Percentiles rank a stretch among this genome's conserved stretches.
These are phyloP conservation scores for Cyclotella distinguenda DNA, from an alignment of 108 stramenopile genomes.

Conservation along the genomic window DNA sequence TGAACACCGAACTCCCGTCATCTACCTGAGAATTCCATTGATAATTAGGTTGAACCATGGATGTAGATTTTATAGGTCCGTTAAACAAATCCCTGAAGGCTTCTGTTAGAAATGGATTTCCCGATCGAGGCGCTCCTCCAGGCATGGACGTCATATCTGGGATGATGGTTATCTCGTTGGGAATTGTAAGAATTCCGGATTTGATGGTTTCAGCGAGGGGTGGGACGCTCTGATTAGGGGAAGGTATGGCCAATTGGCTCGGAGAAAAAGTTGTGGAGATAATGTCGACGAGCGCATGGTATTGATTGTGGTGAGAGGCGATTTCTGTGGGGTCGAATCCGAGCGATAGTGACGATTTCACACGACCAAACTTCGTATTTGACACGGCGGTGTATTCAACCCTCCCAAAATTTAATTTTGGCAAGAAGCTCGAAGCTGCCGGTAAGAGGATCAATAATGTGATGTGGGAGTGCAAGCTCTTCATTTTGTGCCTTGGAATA, in stretches of 20 bases:
- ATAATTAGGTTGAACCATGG: neutral
- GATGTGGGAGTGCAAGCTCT: neutral
- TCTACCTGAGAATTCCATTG: neutral
- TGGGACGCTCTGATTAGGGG: slow-evolving; percentile 24
- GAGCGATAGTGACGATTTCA: slow-evolving; percentile 6
- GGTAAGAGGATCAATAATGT: slow-evolving; percentile 9
- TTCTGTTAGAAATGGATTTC: slow-evolving; percentile 39
- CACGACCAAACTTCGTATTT: neutral
- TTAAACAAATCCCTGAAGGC: slow-evolving; percentile 34
- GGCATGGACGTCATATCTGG: slow-evolving; percentile 40
- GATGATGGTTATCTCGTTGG: slow-evolving; percentile 27
- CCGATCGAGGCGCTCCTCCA: slow-evolving; percentile 31
- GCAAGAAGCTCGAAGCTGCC: slow-evolving; percentile 9
- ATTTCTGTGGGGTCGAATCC: slow-evolving; percentile 19
- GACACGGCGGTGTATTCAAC: slow-evolving; percentile 2
- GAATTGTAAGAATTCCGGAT: slow-evolving; percentile 17
- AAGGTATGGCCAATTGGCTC: slow-evolving; percentile 7
- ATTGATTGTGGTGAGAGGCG: slow-evolving; percentile 5
- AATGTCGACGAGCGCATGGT: slow-evolving; percentile 9
- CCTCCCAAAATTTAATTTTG: slow-evolving; percentile 1
- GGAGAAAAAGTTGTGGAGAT: slow-evolving; percentile 19
- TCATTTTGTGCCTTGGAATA: neutral
- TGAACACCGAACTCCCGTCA: neutral
- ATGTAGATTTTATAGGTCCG: slow-evolving; percentile 15
- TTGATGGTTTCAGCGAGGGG: slow-evolving; percentile 37